phyloP scores from a whole-genome alignment of 352 stramenopile species.

The Globisporangium rhizosaccharum region DNA sequence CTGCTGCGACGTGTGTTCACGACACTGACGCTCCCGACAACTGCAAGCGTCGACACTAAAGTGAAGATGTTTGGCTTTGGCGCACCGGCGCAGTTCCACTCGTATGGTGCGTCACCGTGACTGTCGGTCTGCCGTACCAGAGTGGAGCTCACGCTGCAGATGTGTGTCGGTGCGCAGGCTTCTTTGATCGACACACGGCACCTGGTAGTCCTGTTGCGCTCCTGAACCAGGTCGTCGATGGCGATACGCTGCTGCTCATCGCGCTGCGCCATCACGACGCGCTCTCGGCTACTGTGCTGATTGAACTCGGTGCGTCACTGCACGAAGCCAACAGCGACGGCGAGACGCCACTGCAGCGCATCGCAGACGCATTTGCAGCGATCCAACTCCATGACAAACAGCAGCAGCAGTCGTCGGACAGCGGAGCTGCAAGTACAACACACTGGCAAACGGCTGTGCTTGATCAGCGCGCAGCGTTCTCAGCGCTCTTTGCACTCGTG shows the following conservation, averaged over 20 bases:
- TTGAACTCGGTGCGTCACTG: constrained; percentile 29
- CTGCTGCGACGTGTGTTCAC: constrained; percentile 36
- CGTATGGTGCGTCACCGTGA: constrained; percentile 29
- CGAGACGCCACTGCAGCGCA: constrained; percentile 29
- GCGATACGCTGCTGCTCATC: constrained; percentile 51
- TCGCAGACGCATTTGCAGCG: constrained; percentile 27
- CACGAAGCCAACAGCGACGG: constrained; percentile 18
- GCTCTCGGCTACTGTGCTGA: constrained; percentile 22
- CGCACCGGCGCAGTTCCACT: constrained; percentile 42
- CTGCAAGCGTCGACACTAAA: constrained; percentile 24
- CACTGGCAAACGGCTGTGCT: constrained; percentile 2
- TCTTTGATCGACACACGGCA: constrained; percentile 29
- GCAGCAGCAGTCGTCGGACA: constrained; percentile 1
- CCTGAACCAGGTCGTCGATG: constrained; percentile 31
- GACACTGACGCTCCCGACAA: constrained; percentile 23
- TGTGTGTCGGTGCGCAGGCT: constrained; percentile 23
- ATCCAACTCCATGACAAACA: constrained; percentile 19
- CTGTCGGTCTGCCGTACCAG: not conserved
- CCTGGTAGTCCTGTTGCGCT: constrained; percentile 10
- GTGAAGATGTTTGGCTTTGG: constrained; percentile 39
- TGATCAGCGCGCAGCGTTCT: constrained; percentile 17
- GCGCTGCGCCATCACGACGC: constrained; percentile 41
- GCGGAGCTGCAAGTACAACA: not conserved
- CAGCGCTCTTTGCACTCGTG: constrained; percentile 25
- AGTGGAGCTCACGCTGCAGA: not conserved